Conservation (phyloP, 768 basidiomycete species). For the Russula brevipes region DNA sequence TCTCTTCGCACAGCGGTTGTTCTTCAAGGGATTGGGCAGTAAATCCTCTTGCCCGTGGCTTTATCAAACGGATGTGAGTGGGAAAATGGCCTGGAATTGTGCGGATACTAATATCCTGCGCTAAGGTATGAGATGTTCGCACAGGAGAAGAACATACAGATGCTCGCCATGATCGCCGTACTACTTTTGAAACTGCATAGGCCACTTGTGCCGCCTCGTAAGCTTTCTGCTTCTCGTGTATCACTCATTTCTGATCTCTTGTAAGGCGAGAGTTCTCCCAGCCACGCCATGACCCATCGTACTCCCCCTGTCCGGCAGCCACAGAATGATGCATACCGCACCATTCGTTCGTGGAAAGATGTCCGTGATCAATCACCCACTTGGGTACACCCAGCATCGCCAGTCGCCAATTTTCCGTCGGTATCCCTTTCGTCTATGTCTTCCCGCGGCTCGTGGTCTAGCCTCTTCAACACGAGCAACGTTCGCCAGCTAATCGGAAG, state of each 20-base stretch:
- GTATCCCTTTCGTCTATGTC: slow-evolving; percentile 50
- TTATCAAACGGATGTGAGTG: slow-evolving; percentile 31
- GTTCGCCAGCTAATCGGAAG: slow-evolving; percentile 67
- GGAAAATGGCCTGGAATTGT: neutral
- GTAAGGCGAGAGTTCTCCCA: neutral
- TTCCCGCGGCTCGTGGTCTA: slow-evolving; percentile 78
- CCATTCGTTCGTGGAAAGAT: slow-evolving; percentile 36
- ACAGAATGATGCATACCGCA: slow-evolving; percentile 56
- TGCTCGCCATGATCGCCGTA: slow-evolving; percentile 72
- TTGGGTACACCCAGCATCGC: slow-evolving; percentile 48
- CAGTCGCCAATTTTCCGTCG: slow-evolving; percentile 37
- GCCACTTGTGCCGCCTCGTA: slow-evolving; percentile 20
- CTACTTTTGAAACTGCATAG: slow-evolving; percentile 52
- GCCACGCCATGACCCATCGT: slow-evolving; percentile 5
- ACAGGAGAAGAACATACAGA: slow-evolving; percentile 62
- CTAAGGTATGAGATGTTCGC: slow-evolving; percentile 42
- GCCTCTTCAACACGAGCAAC: slow-evolving; percentile 60
- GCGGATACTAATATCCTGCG: neutral
- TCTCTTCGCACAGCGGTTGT: slow-evolving; percentile 3
- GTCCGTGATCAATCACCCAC: slow-evolving; percentile 37
- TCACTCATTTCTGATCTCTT: neutral
- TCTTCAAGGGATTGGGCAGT: slow-evolving; percentile 15
- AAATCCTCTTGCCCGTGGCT: slow-evolving; percentile 15
- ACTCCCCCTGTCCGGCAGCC: slow-evolving; percentile 23
- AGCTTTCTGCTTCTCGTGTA: slow-evolving; percentile 3